These are phyloP conservation scores for Eucalyptus virginea DNA, from an alignment of 345 rosid genomes.

Conservation along the genomic window DNA sequence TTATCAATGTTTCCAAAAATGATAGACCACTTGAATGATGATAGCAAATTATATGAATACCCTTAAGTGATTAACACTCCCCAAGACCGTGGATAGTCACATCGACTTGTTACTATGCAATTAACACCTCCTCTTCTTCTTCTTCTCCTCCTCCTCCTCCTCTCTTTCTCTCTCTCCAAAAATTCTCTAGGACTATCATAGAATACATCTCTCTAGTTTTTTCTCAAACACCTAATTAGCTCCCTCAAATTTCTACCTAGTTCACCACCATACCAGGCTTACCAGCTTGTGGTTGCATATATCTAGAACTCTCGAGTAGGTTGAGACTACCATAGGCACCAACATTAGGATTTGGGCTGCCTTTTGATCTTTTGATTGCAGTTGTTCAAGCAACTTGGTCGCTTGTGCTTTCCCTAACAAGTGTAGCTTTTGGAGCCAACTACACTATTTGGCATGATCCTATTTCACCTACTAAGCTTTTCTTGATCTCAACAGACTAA, in stretches of 20 bases:
- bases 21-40: too few species aligned
- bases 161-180: too few species aligned
- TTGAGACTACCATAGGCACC: too few species aligned
- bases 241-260: too few species aligned
- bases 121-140: not conserved
- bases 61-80: not conserved
- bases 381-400: not conserved
- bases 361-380: not conserved
- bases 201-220: too few species aligned
- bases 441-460: not conserved
- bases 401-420: not conserved
- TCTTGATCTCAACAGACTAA: not conserved
- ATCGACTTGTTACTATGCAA: not conserved
- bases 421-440: not conserved
- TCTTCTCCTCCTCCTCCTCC: too few species aligned
- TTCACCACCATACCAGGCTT: too few species aligned
- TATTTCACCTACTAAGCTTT: not conserved
- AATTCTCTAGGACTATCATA: too few species aligned
- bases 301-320: too few species aligned
- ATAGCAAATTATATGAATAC: not conserved
- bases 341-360: too few species aligned
- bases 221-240: too few species aligned
- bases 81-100: not conserved
- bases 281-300: too few species aligned
- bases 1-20: not conserved